Conservation (phyloP, 257 asterid genomes). For the Capsicum baccatum region DNA sequence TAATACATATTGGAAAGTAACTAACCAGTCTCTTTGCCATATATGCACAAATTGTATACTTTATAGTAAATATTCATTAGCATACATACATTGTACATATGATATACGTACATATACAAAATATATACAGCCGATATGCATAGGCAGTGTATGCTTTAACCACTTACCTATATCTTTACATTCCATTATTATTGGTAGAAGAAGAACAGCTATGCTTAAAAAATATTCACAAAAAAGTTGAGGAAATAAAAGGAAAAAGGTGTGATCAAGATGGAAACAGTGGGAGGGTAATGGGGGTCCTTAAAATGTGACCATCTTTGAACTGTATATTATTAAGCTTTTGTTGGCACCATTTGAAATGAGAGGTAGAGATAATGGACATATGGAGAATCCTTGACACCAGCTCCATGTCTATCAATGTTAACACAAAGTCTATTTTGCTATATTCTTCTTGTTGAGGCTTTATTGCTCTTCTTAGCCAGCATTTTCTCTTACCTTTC, state of each 20-base stretch:
- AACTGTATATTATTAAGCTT: slow-evolving; percentile 52
- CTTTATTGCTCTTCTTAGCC: slow-evolving; percentile 52
- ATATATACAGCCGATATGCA: no score
- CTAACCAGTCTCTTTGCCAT: no score
- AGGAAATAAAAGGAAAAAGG: not conserved
- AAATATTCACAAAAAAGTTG: not conserved
- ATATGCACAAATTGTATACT: no score
- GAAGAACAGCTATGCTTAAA: not conserved
- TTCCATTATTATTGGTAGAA: not conserved
- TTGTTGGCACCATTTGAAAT: slow-evolving; percentile 62
- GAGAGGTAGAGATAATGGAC: slow-evolving; percentile 48
- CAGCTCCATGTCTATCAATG: slow-evolving; percentile 55
- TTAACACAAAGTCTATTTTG: slow-evolving; percentile 41
- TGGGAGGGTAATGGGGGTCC: slow-evolving; percentile 30
- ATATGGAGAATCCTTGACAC: slow-evolving; percentile 51
- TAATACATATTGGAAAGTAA: no score
- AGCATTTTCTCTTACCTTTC: slow-evolving; percentile 52
- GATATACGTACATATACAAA: no score
- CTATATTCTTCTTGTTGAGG: slow-evolving; percentile 30
- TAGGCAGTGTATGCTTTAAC: no score
- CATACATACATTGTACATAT: no score
- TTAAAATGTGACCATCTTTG: slow-evolving; percentile 39
- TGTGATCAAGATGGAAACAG: slow-evolving; percentile 49
- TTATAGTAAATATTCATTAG: not conserved
- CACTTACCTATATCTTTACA: not conserved